Conservation (phyloP, 306 rosid species). For the Ziziphus jujuba region DNA sequence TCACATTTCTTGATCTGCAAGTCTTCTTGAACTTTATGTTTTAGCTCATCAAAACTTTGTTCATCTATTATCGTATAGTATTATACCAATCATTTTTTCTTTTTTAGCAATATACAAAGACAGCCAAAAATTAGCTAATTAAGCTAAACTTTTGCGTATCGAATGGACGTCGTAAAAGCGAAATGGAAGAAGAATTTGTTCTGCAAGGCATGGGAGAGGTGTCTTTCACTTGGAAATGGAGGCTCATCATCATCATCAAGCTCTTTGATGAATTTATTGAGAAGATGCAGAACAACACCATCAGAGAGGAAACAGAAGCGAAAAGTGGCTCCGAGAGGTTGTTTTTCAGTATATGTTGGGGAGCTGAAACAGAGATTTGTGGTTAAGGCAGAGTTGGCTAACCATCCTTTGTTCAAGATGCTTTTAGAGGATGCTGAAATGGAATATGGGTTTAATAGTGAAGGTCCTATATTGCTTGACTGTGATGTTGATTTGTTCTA, state of each 20-base stretch:
- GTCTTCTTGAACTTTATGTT: too few species aligned
- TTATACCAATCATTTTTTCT: too few species aligned
- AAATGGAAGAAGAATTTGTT: constrained; percentile 35
- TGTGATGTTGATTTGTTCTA: constrained; percentile 57
- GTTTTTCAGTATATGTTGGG: constrained; percentile 63
- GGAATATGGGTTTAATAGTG: constrained; percentile 54
- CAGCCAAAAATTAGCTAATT: too few species aligned
- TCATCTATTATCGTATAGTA: too few species aligned
- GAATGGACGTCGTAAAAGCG: constrained; percentile 38
- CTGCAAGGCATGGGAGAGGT: constrained; percentile 39
- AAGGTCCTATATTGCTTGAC: constrained; percentile 75
- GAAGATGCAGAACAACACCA: background rate
- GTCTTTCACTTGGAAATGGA: constrained; percentile 21
- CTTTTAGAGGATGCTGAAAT: constrained; percentile 63
- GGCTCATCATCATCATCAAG: background rate
- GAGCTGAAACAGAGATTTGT: constrained; percentile 45
- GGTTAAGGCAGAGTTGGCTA: constrained; percentile 43
- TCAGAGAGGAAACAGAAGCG: constrained; percentile 3
- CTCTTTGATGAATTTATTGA: background rate
- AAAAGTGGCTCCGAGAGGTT: constrained; percentile 43
- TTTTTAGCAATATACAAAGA: too few species aligned
- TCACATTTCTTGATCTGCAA: background rate
- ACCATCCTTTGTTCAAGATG: constrained; percentile 57
- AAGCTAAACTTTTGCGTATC: too few species aligned
- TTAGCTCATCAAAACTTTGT: too few species aligned